phyloP scores from a whole-genome alignment of 768 basidiomycete genomes.

The Podaxis mareebaensis region DNA sequence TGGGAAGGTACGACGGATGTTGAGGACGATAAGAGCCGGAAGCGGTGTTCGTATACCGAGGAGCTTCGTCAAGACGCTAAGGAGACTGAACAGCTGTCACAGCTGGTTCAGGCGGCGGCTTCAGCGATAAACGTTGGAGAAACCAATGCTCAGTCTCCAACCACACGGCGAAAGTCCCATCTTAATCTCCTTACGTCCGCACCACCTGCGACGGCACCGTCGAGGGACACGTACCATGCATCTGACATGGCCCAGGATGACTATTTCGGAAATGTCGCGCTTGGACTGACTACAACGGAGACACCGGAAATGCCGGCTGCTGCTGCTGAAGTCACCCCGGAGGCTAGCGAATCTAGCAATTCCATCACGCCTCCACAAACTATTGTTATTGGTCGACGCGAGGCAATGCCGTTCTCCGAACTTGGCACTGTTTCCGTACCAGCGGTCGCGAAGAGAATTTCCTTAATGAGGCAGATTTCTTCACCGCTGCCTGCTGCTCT shows the following conservation, averaged over 20 bases:
- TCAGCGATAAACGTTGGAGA: neutral
- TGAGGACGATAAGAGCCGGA: conserved; percentile 30
- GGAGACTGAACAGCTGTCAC: conserved; percentile 5
- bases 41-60: conserved; percentile 19
- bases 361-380: neutral
- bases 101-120: conserved; percentile 4
- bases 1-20: conserved; percentile 80
- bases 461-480: conserved; percentile 62
- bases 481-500: conserved; percentile 56
- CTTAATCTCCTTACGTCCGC: conserved; percentile 15
- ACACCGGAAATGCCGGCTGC: neutral
- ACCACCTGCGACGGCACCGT: conserved; percentile 25
- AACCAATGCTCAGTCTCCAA: neutral
- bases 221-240: conserved; percentile 13
- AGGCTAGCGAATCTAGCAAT: neutral
- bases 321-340: neutral
- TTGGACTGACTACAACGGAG: neutral
- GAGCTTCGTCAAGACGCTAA: conserved; percentile 7
- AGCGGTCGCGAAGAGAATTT: conserved; percentile 50
- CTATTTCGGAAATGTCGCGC: conserved; percentile 20
- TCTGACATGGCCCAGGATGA: conserved; percentile 12
- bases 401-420: conserved; percentile 15
- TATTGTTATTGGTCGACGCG: conserved; percentile 7
- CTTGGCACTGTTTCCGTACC: conserved; percentile 39
- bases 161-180: neutral